Conservation (phyloP, 352 stramenopile species). For the Achlya hypogyna region DNA sequence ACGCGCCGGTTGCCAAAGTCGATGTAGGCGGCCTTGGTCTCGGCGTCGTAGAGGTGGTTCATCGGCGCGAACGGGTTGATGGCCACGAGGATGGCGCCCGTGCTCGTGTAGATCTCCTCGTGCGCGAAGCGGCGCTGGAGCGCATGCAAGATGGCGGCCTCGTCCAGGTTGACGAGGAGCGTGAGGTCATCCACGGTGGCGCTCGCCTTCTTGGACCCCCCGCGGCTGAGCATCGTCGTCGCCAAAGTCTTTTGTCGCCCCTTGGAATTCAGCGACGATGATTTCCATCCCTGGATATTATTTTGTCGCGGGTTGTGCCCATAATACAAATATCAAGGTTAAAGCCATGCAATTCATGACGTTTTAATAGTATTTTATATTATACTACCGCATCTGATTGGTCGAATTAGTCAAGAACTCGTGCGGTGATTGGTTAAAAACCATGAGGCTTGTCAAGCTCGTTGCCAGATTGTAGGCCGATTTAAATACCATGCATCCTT, state of each 20-base stretch:
- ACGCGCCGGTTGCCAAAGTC: slow-evolving; percentile 27
- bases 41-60: slow-evolving; percentile 65
- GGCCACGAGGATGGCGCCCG: slow-evolving; percentile 74
- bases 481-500: no score
- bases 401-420: background rate
- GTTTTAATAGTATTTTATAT: background rate
- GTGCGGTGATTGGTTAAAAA: background rate
- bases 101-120: slow-evolving; percentile 85
- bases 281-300: no score
- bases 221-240: background rate
- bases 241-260: background rate
- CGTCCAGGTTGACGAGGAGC: slow-evolving; percentile 84
- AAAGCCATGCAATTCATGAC: background rate
- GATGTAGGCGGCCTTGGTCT: slow-evolving; percentile 30
- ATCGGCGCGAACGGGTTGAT: slow-evolving; percentile 76
- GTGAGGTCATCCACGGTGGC: slow-evolving; percentile 81
- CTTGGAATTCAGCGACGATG: background rate
- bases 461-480: background rate
- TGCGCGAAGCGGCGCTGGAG: slow-evolving; percentile 72
- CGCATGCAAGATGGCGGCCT: slow-evolving; percentile 86
- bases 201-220: background rate
- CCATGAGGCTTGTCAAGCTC: background rate
- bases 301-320: background rate
- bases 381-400: background rate
- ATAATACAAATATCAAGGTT: background rate